Base-by-base conservation (phyloP, 768 basidiomycete species). In the Collybia sp. region DNA sequence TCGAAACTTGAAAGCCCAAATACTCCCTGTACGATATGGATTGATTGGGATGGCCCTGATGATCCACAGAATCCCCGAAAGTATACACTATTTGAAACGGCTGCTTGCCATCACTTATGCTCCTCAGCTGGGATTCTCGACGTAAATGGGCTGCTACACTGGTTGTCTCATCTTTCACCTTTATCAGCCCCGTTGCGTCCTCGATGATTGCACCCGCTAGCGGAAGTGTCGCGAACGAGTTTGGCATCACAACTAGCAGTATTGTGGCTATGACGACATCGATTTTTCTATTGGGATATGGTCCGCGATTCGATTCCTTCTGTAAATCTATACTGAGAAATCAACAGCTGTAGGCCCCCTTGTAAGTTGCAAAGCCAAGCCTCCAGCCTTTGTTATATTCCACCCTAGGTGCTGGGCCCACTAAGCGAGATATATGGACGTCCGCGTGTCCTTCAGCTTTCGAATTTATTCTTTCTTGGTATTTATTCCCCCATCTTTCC, bases 131-230 rank as follows among this genome's bases (percentile, higher is more conserved):
- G 84, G 56, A 68, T 3, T 73, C 67, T 44, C 67, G 57, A 19
- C 67, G 65, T 53, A 87, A 83, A 70, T 85, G 83, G 85, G 74
- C 69, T 0, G 79, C 78, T 0, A 84, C 82, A 0, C 51, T 73
- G n/a, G 70, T 85, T 20, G 77, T 85, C 0, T 85, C 85, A 0
- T 67, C 71, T 0, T 88, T 84, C 57, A 82, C 85, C 0, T 83
- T 86, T 56, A 83, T 86, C 34, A 71, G 69, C 5, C 83, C 85
- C 0, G 68, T 88, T 0, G 79, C 85, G 0, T 90, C 88, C 2
- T 77, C 85, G 3, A 87, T 87, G 80, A 66, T 88, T 1, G 82
- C 88, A 0, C 86, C 86, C 0, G 86, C 85, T 0, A 65, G 71
- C 0, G 49, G 52, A 3, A 71, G 78, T 43, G 53, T 90, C 0